Evolutionary conservation across 139 green algal genomes (phyloP), one percentile per base, ranked within the genome.

Genomic region (Pseudopediastrum boryanum): DNA sequence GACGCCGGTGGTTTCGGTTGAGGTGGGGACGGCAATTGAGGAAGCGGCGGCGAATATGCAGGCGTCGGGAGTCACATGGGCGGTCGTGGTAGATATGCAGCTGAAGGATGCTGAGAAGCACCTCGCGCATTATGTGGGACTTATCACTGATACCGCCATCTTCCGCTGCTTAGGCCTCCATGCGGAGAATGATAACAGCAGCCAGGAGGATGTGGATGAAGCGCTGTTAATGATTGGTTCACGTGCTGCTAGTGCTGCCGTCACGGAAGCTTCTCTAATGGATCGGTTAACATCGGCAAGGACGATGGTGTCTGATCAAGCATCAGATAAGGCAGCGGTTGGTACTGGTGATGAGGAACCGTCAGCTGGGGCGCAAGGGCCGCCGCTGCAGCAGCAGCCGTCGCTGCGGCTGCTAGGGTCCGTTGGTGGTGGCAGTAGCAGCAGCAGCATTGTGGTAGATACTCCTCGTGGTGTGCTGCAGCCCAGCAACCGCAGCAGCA

Each of bases 141-240:
- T 86, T 13, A 63, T 89, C 3, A 77, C 41, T 27, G 84, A 88
- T 51, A 64, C 66, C 5, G 64, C 77, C 54, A 77, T 88, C 0
- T 88, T 84, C 76, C 71, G 79, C 44, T 79, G 75, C 43, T 74
- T 87, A 46, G 83, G 79, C 12, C 54, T 74, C 23, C 73, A 67
- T 10, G 25, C 68, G 36, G 68, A 82, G 9, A 39, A 76, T 1
- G 44, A 46, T 13, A 64, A 31, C 21, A 41, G 21, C 2, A 21
- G 59, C 16, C 41, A 50, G 3, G 73, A 80, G 1, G 58, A 70
- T 25, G 73, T 64, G 43, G 29, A 44, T 41, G 16, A 58, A 58
- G 19, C 16, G 48, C 16, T 16, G 48, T 58, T 19, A 19, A 58
- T 58, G 48, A 58, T 19, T 31, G 61, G 7, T 31, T 7, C 29